Conservation (phyloP, 331 rosid species). For the Arachis monticola region DNA sequence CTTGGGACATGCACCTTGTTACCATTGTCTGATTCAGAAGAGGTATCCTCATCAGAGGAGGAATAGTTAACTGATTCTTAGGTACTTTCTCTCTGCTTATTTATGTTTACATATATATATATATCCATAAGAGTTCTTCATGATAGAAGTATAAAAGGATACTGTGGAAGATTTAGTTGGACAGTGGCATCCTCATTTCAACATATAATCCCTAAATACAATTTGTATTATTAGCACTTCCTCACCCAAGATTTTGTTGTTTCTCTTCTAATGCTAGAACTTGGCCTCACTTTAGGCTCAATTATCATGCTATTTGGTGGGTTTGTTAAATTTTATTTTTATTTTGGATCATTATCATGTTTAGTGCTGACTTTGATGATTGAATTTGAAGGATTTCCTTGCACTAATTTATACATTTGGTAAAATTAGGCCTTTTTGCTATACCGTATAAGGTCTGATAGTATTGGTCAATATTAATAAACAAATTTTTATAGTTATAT, state of each 20-base stretch:
- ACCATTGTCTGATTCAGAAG: constrained; percentile 96
- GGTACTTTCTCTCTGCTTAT: constrained; percentile 46
- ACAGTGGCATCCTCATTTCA: neutral
- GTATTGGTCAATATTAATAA: no score
- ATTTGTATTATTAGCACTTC: neutral
- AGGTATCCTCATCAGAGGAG: constrained; percentile 61
- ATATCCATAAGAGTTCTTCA: neutral
- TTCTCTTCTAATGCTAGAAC: neutral
- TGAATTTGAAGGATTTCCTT: no score
- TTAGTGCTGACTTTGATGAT: no score
- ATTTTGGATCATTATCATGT: no score
- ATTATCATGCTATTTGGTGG: neutral
- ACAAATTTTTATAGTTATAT: no score
- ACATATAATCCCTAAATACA: neutral
- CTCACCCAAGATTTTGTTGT: neutral
- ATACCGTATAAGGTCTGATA: no score
- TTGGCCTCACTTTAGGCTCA: neutral
- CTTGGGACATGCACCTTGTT: constrained; percentile 84
- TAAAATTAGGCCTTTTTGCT: no score
- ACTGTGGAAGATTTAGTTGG: neutral
- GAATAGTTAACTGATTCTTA: constrained; percentile 40
- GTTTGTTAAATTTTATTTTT: no score
- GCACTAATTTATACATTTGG: no score
- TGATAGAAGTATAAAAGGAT: neutral
- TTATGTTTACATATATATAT: neutral